Evolutionary conservation across 805 yeast species (phyloP).

Genomic region (Blastobotrys mokoenaii): DNA sequence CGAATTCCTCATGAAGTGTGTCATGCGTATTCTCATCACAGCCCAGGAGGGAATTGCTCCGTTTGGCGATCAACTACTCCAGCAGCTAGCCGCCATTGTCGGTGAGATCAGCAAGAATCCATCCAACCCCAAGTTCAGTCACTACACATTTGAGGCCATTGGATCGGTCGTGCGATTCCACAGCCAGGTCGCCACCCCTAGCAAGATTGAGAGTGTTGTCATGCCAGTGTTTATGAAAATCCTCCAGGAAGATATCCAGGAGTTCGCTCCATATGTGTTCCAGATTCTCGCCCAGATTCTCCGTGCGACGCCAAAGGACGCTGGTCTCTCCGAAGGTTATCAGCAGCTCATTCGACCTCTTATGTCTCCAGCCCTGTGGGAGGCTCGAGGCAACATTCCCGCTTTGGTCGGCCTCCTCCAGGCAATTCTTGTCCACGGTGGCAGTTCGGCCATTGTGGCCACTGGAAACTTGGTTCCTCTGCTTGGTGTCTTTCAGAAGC

Average conservation of each 20-base stretch:
- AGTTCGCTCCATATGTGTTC: slow-evolving; percentile 86
- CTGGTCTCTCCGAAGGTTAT: slow-evolving; percentile 55
- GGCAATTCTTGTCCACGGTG: slow-evolving; percentile 47
- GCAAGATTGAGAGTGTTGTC: slow-evolving; percentile 39
- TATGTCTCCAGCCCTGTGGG: slow-evolving; percentile 90
- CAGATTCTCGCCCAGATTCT: slow-evolving; percentile 79
- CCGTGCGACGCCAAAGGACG: slow-evolving; percentile 39
- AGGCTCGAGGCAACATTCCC: slow-evolving; percentile 84
- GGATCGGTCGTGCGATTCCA: slow-evolving; percentile 61
- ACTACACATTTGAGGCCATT: slow-evolving; percentile 81
- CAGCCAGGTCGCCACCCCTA: slow-evolving; percentile 21
- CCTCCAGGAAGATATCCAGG: slow-evolving; percentile 80
- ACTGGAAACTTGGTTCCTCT: slow-evolving; percentile 56
- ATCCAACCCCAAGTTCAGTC: slow-evolving; percentile 89
- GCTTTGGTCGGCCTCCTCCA: slow-evolving; percentile 77
- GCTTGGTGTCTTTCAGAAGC: slow-evolving; percentile 92
- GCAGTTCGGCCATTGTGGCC: slow-evolving; percentile 31
- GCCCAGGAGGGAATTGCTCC: slow-evolving; percentile 43
- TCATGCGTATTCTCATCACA: slow-evolving; percentile 74
- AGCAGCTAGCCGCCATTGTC: slow-evolving; percentile 63
- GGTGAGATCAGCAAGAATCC: slow-evolving; percentile 77
- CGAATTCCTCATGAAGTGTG: slow-evolving; percentile 83
- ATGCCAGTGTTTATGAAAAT: slow-evolving; percentile 62
- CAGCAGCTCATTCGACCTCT: slow-evolving; percentile 68
- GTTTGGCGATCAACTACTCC: slow-evolving; percentile 36